Evolutionary conservation across 73 alveolate genomes (phyloP), one percentile per base, ranked within the genome.

Genomic region (Paramecium sonneborni): DNA sequence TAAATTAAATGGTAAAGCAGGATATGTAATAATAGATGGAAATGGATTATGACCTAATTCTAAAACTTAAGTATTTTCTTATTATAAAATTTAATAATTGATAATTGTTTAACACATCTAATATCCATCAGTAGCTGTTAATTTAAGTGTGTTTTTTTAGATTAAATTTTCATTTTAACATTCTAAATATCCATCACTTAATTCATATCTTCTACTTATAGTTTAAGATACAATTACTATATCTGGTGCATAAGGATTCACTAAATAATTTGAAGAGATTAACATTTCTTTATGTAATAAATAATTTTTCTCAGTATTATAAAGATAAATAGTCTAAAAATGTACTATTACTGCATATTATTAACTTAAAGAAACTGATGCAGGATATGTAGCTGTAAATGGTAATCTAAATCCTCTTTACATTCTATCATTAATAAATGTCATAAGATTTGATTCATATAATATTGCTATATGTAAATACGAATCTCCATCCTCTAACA

Each of bases 191-290:
- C 62, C 90, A 79, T 79, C 37, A 44, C 90, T 44, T 26, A 79
- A 44, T 34, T 39, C 41, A 24, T 43, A 79, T 79, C 90, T 79
- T 30, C 34, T 1, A 12, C 76, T 15, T 18, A 18, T 15, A 14
- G 46, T 30, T 26, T 21, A 24, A 46, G 34, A 21, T 10, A 79
- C 43, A 24, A 26, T 41, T 1, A 79, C 76, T 0, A 46, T 12
- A 79, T 79, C 90, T 14, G 90, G 90, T 1, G 46, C 90, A 43
- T 79, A 79, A 2, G 90, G 90, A 79, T 79, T 79, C 0, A 74
- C 87, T 15, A 74, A 5, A 12, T 62, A 62, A 26, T 62, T 32
- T 24, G 28, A 30, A 62, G 84, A 30, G 4, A 32, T 26, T 6
- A 62, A 32, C 21, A 26, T 21, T 62, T 62, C 84, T 32, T 62